Base-by-base conservation (phyloP, 257 asterid genomes). In the Scutellaria galericulata region DNA sequence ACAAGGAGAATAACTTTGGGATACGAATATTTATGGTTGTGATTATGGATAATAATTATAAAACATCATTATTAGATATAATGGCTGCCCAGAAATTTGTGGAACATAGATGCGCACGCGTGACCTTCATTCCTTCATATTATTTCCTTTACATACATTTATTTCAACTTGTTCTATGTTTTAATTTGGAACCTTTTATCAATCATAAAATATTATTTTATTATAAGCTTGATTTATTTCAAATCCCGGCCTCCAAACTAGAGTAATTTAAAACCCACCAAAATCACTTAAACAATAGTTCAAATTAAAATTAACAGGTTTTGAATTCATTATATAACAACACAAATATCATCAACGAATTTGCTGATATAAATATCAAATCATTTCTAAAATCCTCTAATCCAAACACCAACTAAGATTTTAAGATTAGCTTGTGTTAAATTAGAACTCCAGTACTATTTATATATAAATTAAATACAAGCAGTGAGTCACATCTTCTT, bases 51-150 rank as follows among this genome's bases (percentile, higher is more conserved):
- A 48, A 78, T 81, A 54, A 78, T 71, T 68, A 74, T 59, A 78
- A 78, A 77, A 78, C 83, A 78, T 50, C 76, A 78, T 81, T 65
- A 81, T 81, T 75, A 18, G 41, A 66, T 48, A 70, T 77, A 68
- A 76, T 82, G 52, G 40, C 44, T 37, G 22, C 63, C 64, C 54
- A 20, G 68, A 82, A 64, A 68, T 71, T 71, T 58, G 66, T 64
- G 77, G 72, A 69, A 48, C 54, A 68, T 48, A 61, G 40, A 6
- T 51, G 15, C 22, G 84, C 84, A 76, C 79, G 84, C 84, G 63
- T 80, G 73, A 67, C 22, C 39, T 72, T 78, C 31, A 55, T 77
- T 77, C 74, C 47, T 54, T 66, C 18, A 66, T 48, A 12, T 78
- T 75, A 78, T 75, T 60, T 40, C 9, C 18, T 64, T 60, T 61